phyloP scores from a whole-genome alignment of 352 stramenopile genomes.

The Synura sp. region DNA sequence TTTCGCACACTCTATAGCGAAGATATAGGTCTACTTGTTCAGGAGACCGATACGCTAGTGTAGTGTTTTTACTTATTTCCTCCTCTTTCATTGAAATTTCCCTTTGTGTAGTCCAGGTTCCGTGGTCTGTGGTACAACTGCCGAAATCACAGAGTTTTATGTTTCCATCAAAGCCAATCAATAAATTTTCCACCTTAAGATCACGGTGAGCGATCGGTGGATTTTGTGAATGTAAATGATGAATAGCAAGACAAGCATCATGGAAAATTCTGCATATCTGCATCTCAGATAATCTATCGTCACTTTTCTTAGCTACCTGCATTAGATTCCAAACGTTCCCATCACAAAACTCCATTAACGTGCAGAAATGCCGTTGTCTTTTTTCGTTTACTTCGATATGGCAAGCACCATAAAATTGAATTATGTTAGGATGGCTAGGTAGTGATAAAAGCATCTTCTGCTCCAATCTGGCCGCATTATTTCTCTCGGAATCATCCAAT shows the following conservation, averaged over 20 bases:
- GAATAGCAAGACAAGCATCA: conserved; percentile 57
- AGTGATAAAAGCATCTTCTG: neutral
- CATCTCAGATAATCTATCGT: conserved; percentile 67
- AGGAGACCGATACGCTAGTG: conserved; percentile 78
- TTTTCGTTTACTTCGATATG: conserved; percentile 18
- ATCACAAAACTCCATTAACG: conserved; percentile 21
- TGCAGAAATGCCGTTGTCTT: neutral
- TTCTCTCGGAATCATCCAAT: neutral
- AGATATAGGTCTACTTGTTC: conserved; percentile 81
- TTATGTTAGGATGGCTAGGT: conserved; percentile 36
- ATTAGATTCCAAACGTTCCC: conserved; percentile 30
- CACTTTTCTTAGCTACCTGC: conserved; percentile 26
- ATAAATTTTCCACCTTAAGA: conserved; percentile 95
- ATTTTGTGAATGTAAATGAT: conserved; percentile 58
- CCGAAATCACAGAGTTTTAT: conserved; percentile 70
- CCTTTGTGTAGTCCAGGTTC: conserved; percentile 45
- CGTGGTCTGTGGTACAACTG: conserved; percentile 24
- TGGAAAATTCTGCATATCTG: conserved; percentile 85
- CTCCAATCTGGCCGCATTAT: conserved; percentile 12
- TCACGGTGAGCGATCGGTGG: conserved; percentile 90
- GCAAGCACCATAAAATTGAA: conserved; percentile 35
- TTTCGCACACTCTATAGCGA: conserved; percentile 66
- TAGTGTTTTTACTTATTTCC: conserved; percentile 77
- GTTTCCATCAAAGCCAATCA: conserved; percentile 71
- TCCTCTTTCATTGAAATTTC: conserved; percentile 61